Conservation (phyloP, 192 early-diverging fungal genomes). For the Umbelopsis ramanniana region DNA sequence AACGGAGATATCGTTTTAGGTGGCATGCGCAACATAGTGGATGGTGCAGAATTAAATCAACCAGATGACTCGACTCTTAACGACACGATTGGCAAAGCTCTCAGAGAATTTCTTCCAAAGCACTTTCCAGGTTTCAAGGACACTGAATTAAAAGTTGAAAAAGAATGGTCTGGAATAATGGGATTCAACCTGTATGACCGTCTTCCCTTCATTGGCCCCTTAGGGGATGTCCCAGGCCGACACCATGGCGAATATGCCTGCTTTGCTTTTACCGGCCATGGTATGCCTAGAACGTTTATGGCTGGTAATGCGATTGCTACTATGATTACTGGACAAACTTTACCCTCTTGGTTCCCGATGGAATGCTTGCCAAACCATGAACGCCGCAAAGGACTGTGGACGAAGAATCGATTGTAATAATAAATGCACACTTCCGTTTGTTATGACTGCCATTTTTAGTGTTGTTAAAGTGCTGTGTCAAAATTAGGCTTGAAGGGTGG, state of each 20-base stretch:
- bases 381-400: not conserved
- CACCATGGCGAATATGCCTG: conserved; percentile 21
- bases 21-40: conserved; percentile 29
- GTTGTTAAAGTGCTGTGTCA: no score
- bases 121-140: conserved; percentile 15
- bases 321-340: conserved; percentile 20
- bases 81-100: not conserved
- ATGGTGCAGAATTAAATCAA: conserved; percentile 4
- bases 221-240: not conserved
- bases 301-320: conserved; percentile 27
- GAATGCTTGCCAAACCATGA: conserved; percentile 28
- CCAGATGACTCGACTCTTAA: conserved; percentile 30
- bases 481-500: not conserved
- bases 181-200: conserved; percentile 22
- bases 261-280: conserved; percentile 27
- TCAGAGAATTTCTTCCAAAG: conserved; percentile 26
- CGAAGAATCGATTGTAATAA: not conserved
- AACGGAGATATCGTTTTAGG: conserved; percentile 31
- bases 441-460: not conserved
- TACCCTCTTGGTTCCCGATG: conserved; percentile 16
- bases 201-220: conserved; percentile 24
- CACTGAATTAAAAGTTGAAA: conserved; percentile 9
- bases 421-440: not conserved
- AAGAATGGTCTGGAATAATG: conserved; percentile 38
- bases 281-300: conserved; percentile 35